These are phyloP conservation scores for Sistotremastrum suecicum DNA, from an alignment of 768 basidiomycete genomes.

Conservation along the genomic window DNA sequence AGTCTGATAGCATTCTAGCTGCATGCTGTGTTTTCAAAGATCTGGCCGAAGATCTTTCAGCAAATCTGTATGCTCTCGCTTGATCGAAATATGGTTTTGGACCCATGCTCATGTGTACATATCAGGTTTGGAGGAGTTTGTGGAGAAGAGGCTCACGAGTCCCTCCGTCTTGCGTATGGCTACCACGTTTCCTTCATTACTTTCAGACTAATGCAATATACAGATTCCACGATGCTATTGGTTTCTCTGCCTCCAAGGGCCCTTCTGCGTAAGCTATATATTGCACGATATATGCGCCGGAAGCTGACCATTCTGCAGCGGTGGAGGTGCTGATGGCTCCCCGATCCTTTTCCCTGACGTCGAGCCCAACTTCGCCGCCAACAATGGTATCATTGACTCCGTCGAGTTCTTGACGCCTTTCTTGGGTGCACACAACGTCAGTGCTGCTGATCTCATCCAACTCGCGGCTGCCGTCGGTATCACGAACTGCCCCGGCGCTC, in stretches of 20 bases:
- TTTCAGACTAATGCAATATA: too few species aligned
- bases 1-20: too few species aligned
- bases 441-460: slow-evolving; percentile 20
- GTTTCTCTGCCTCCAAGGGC: neutral
- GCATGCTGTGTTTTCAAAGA: too few species aligned
- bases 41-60: too few species aligned
- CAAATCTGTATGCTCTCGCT: too few species aligned
- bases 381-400: slow-evolving; percentile 3
- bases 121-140: too few species aligned
- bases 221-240: slow-evolving; percentile 5
- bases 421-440: slow-evolving; percentile 16
- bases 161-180: neutral
- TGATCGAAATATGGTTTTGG: too few species aligned
- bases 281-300: neutral
- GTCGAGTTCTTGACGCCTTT: slow-evolving; percentile 5
- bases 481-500: slow-evolving; percentile 30
- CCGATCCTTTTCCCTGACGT: slow-evolving; percentile 30
- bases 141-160: neutral
- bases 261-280: neutral
- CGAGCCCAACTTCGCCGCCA: slow-evolving; percentile 22
- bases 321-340: slow-evolving; percentile 31
- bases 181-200: too few species aligned
- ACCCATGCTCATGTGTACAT: too few species aligned
- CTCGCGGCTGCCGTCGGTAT: slow-evolving; percentile 32
- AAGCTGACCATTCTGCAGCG: slow-evolving; percentile 2